Percentiles rank a stretch among this genome's conserved stretches.
phyloP scores from a whole-genome alignment of 805 yeast species.

The Monosporozyma aerobia region DNA sequence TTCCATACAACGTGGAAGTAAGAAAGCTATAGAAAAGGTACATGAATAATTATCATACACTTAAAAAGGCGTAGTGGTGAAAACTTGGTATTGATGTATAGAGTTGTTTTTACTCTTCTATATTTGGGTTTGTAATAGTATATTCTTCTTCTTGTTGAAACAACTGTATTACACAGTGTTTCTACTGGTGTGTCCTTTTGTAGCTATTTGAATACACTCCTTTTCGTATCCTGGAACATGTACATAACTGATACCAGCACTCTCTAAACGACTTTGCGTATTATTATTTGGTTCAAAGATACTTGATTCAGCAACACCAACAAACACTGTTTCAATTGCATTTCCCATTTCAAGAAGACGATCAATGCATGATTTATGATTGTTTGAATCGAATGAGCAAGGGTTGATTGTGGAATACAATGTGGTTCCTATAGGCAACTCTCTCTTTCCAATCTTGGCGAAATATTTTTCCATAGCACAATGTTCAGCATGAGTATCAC shows the following conservation, averaged over 20 bases:
- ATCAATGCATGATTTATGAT: conserved; percentile 81
- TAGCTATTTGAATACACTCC: conserved; percentile 31
- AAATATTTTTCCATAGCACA: conserved; percentile 78
- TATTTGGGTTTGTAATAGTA: neutral
- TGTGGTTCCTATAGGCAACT: conserved; percentile 67
- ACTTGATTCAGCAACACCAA: conserved; percentile 86
- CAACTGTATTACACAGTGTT: too few relatives aligned
- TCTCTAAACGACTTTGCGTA: conserved; percentile 47
- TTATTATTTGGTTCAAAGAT: conserved; percentile 75
- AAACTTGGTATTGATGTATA: too few relatives aligned
- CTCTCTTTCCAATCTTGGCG: conserved; percentile 23
- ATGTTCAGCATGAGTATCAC: conserved; percentile 97
- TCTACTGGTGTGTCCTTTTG: neutral
- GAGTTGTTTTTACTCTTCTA: neutral
- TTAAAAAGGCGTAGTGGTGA: too few relatives aligned
- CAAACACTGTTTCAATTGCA: conserved; percentile 64
- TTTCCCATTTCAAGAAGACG: conserved; percentile 49
- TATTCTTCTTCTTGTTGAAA: too few relatives aligned
- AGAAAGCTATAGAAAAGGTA: too few relatives aligned
- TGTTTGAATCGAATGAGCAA: conserved; percentile 80
- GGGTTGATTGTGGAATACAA: conserved; percentile 97
- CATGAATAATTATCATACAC: too few relatives aligned
- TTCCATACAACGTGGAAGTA: too few relatives aligned
- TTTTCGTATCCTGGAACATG: conserved; percentile 78
- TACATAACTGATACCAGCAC: conserved; percentile 57